Conservation (phyloP, 306 rosid genomes). For the Spatholobus suberectus region DNA sequence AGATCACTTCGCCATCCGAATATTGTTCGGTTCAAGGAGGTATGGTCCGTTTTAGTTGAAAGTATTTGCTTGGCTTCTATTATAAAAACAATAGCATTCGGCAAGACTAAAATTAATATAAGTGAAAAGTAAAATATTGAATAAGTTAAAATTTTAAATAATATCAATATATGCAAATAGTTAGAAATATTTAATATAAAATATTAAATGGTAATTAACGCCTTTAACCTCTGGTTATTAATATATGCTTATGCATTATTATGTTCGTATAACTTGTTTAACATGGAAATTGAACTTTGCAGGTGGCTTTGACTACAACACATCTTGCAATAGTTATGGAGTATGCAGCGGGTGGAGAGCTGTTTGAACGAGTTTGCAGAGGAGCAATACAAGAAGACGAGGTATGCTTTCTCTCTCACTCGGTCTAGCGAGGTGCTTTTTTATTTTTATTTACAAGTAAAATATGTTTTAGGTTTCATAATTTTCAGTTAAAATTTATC, state of each 20-base stretch:
- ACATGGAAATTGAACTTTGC: slow-evolving; percentile 31
- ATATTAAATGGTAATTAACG: too few species aligned
- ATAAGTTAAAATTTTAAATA: too few species aligned
- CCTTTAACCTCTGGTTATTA: too few species aligned
- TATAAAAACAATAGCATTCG: neutral
- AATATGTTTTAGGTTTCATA: too few species aligned
- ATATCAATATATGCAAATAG: neutral
- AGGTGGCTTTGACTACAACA: slow-evolving; percentile 72
- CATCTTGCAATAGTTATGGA: slow-evolving; percentile 78
- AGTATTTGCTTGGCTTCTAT: neutral
- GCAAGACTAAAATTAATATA: neutral
- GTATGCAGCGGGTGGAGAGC: slow-evolving; percentile 75
- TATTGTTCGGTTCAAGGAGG: slow-evolving; percentile 66
- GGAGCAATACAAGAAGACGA: slow-evolving; percentile 61
- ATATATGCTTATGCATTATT: too few species aligned
- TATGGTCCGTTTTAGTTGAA: neutral
- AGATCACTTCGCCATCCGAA: slow-evolving; percentile 70
- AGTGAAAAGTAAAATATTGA: neutral
- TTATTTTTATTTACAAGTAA: neutral
- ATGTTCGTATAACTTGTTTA: neutral
- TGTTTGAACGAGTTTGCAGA: slow-evolving; percentile 58
- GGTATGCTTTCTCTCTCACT: slow-evolving; percentile 38
- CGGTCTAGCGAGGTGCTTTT: too few species aligned
- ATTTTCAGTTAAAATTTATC: too few species aligned
- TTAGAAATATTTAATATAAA: too few species aligned